Evolutionary conservation across 352 stramenopile genomes (phyloP), one percentile per base, ranked within the genome.

Genomic region (Pythium diclinum): DNA sequence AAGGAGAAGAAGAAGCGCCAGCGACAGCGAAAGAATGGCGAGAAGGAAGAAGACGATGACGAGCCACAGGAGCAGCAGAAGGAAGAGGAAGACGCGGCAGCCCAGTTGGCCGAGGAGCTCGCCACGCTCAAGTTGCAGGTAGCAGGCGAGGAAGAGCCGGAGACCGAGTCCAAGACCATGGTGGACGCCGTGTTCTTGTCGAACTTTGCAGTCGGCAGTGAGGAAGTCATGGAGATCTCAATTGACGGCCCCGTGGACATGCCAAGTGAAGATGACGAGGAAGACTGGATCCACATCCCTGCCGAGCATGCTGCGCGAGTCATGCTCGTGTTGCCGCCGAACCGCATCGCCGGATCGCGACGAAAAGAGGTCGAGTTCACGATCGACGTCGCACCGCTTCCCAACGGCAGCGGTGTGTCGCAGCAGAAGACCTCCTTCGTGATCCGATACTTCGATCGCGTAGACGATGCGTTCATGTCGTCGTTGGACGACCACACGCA

Each of bases 1-100:
- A 92, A 93, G 70, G 79, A 98, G 13, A 98, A 96, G 71, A 97
- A 97, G 61, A 92, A 93, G 69, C 81, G 98, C 7, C 98, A 70
- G 48, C 60, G 61, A 63, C 95, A 98, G 63, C 74, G 91, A 16
- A 91, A 98, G 77, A 98, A 98, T 62, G 77, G 87, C 60, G 80
- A 77, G 44, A 94, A 51, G 44, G 44, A 91, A 52, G 74, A 85
- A 57, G 65, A 76, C 63, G 64, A 57, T 14, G 69, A 66, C 6
- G 34, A 65, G 1, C 55, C 7, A 10, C 49, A 61, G 10, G 58
- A 51, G 19, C 48, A 54, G 9, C 56, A 71, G 9, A 62, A 71
- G 14, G 67, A 55, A 47, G 57, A 62, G 40, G 32, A 51, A 6
- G 49, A 52, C 14, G 21, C 59, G 1, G 46, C 32, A 21, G 62